Conservation (phyloP, 1,284 basidiomycete genomes). For the Coniferiporia weirii region DNA sequence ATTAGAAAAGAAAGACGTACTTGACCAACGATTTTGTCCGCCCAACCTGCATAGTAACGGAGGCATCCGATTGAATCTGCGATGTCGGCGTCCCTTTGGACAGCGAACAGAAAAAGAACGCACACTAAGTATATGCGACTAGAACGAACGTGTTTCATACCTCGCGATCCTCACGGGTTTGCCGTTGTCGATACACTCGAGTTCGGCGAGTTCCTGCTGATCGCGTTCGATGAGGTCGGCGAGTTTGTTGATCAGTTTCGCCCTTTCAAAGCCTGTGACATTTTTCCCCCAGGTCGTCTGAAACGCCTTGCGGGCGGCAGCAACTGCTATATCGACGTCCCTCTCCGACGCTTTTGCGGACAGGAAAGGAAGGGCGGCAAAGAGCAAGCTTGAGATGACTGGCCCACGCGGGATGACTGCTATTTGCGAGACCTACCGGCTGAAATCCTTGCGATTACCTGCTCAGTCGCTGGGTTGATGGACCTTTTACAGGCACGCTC, state of each 20-base stretch:
- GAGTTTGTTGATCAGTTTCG: conserved; percentile 75
- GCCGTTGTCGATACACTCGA: conserved; percentile 80
- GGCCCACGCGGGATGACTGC: neutral
- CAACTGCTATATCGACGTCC: conserved; percentile 81
- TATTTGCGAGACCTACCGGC: conserved; percentile 43
- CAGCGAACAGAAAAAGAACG: neutral
- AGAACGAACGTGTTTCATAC: conserved; percentile 28
- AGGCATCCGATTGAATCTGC: conserved; percentile 76
- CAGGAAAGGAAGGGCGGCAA: neutral
- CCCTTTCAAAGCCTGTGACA: conserved; percentile 76
- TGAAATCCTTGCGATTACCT: conserved; percentile 59
- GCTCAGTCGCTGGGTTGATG: conserved; percentile 73
- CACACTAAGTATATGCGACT: neutral
- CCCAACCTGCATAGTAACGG: conserved; percentile 73
- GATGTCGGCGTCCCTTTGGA: conserved; percentile 75
- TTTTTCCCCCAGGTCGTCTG: conserved; percentile 89
- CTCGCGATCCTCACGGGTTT: conserved; percentile 77
- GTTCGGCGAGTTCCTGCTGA: conserved; percentile 67
- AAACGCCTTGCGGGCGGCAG: conserved; percentile 80
- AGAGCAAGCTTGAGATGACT: neutral
- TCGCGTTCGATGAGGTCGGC: conserved; percentile 92
- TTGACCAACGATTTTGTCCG: conserved; percentile 54
- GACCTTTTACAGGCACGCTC: conserved; percentile 34
- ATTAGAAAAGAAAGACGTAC: conserved; percentile 25
- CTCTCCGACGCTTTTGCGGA: conserved; percentile 50